Conservation (phyloP, 805 yeast genomes). For the Saitoella complicata region DNA sequence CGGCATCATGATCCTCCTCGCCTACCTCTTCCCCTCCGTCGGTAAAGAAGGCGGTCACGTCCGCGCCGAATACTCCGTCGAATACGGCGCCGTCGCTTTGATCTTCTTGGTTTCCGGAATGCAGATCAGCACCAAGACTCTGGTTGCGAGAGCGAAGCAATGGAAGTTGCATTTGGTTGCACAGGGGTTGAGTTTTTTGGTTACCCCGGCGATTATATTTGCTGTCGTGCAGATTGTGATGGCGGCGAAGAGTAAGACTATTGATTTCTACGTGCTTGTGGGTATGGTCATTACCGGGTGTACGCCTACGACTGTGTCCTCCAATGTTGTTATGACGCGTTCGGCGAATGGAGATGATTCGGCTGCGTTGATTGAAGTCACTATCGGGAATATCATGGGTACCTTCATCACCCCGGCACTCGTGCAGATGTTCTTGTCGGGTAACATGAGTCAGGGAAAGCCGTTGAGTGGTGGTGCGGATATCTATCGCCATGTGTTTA, state of each 20-base stretch:
- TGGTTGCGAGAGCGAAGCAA: conserved; percentile 46
- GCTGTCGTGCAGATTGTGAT: conserved; percentile 58
- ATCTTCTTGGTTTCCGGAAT: conserved; percentile 72
- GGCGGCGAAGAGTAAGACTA: conserved; percentile 37
- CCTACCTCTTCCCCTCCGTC: conserved; percentile 63
- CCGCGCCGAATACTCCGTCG: conserved; percentile 57
- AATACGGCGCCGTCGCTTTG: conserved; percentile 74
- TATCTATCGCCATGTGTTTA: conserved; percentile 64
- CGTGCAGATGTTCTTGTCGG: conserved; percentile 53
- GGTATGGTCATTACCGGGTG: conserved; percentile 73
- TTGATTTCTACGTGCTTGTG: conserved; percentile 60
- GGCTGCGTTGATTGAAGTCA: conserved; percentile 66
- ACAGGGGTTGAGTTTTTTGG: conserved; percentile 37
- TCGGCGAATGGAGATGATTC: conserved; percentile 72
- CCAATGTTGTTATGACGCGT: conserved; percentile 84
- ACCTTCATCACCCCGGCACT: conserved; percentile 80
- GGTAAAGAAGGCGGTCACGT: conserved; percentile 72
- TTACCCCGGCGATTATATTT: conserved; percentile 53
- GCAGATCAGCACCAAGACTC: conserved; percentile 49
- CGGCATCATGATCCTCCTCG: conserved; percentile 59
- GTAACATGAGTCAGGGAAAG: conserved; percentile 53
- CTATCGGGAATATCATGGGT: conserved; percentile 70
- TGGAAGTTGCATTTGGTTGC: conserved; percentile 77
- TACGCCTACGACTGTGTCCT: conserved; percentile 83
- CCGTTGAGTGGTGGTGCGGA: conserved; percentile 19